A percentile compares a stretch with the other conserved stretches of the same genome.
phyloP scores from a whole-genome alignment of 495 filamentous ascomycete genomes.

The Viridothelium virens region DNA sequence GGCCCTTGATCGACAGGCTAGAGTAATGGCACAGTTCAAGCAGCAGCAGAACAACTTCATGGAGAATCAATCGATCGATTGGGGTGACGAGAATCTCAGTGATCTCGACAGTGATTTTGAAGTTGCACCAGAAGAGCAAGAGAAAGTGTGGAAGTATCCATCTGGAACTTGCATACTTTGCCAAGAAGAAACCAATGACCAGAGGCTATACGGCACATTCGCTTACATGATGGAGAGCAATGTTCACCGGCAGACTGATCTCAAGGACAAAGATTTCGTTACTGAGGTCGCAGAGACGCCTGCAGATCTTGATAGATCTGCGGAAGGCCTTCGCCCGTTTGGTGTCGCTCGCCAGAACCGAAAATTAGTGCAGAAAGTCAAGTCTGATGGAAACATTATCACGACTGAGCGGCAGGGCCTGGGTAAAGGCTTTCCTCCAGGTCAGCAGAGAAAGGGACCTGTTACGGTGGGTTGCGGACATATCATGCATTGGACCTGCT shows the following conservation, averaged over 20 bases:
- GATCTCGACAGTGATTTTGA: conserved; percentile 66
- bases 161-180: conserved; percentile 90
- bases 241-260: conserved; percentile 77
- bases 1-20: conserved; percentile 78
- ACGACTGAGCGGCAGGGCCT: conserved; percentile 69
- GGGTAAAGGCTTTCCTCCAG: conserved; percentile 73
- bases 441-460: conserved; percentile 61
- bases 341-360: conserved; percentile 84
- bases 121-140: conserved; percentile 44
- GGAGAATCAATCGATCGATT: conserved; percentile 77
- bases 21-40: conserved; percentile 94
- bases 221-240: conserved; percentile 79
- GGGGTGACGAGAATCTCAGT: conserved; percentile 63
- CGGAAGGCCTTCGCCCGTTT: conserved; percentile 74
- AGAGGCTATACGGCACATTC: conserved; percentile 83
- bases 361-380: conserved; percentile 63
- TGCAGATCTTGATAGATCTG: conserved; percentile 70
- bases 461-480: conserved; percentile 90
- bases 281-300: conserved; percentile 74
- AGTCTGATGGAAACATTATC: conserved; percentile 60
- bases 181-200: conserved; percentile 90
- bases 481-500: conserved; percentile 97
- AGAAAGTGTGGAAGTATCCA: conserved; percentile 87
- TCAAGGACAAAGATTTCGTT: conserved; percentile 73
- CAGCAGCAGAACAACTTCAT: conserved; percentile 92